Base-by-base conservation (phyloP, 495 filamentous ascomycete genomes). In the Hypoxylon fragiforme region DNA sequence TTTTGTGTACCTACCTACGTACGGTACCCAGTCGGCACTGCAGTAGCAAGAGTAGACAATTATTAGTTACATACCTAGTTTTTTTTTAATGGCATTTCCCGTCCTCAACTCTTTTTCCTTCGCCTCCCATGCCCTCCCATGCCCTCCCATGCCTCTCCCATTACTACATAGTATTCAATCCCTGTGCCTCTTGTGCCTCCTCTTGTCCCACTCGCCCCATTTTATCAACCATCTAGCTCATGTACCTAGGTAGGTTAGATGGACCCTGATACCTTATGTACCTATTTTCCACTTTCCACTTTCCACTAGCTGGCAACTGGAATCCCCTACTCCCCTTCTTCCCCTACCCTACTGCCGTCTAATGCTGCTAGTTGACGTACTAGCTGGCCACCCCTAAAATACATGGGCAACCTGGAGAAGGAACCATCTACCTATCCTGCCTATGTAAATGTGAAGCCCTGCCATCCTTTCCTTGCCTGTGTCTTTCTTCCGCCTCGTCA, bases 341-440 rank as follows among this genome's bases (percentile, higher is more conserved):
- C 24, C 24, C 24, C 9, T 9, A 4, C 24, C 24, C 24, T 28
- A 28, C 24, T 28, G 4, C 39, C 34, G 16, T 43, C 57, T 54
- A 54, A 45, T 57, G 58, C 51, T 62, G 52, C 58, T 62, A 57
- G 58, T 62, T 62, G 58, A 62, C 58, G 58, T 62, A 62, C 58
- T 53, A 48, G 58, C 50, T 56, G 52, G 52, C 58, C 58, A 62
- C 56, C 48, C 57, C 45, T 40, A 60, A 54, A 3, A 54, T 54
- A 51, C 30, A 50, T 34, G 50, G 45, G 21, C 44, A 50, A 26
- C 34, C 24, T 49, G 35, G 14, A 22, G 36, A 15, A 37, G 34
- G 13, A 9, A 35, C 7, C 40, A 20, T 38, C 32, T 16, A 50
- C 40, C 38, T 45, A 50, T 39, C 44, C 39, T 13, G 45, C 47